Conservation (phyloP, 805 yeast species). For the Candida cerambycidarum region DNA sequence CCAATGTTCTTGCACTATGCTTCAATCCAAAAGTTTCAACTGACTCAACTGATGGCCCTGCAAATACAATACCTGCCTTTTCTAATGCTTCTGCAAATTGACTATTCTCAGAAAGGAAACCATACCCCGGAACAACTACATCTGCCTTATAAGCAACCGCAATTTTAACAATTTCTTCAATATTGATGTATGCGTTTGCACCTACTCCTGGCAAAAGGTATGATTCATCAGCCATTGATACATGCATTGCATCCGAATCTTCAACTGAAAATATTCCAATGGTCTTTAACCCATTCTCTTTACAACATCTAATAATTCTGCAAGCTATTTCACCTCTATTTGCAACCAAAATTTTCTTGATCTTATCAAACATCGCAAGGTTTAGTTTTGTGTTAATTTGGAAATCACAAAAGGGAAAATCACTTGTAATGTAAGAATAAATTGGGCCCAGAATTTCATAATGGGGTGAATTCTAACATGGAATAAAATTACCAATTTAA, state of each 20-base stretch:
- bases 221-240: constrained; percentile 77
- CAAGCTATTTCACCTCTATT: constrained; percentile 98
- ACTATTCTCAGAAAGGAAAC: constrained; percentile 93
- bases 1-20: constrained; percentile 95
- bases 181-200: constrained; percentile 83
- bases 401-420: too few relatives aligned
- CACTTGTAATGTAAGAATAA: too few relatives aligned
- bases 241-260: constrained; percentile 87
- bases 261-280: constrained; percentile 90
- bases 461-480: too few relatives aligned
- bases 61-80: constrained; percentile 79
- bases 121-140: constrained; percentile 97
- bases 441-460: too few relatives aligned
- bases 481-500: neutral
- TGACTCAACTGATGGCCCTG: constrained; percentile 95
- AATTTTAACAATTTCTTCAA: constrained; percentile 81
- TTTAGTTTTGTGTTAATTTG: neutral
- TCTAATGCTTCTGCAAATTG: constrained; percentile 88
- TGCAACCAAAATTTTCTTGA: constrained; percentile 41
- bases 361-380: constrained; percentile 5
- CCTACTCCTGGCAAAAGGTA: constrained; percentile 79
- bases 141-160: constrained; percentile 80
- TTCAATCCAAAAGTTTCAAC: constrained; percentile 88
- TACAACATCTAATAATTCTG: constrained; percentile 83
- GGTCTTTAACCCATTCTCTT: constrained; percentile 70